Conservation (phyloP, 2,329 filamentous ascomycete species). For the Botryotinia globosa region DNA sequence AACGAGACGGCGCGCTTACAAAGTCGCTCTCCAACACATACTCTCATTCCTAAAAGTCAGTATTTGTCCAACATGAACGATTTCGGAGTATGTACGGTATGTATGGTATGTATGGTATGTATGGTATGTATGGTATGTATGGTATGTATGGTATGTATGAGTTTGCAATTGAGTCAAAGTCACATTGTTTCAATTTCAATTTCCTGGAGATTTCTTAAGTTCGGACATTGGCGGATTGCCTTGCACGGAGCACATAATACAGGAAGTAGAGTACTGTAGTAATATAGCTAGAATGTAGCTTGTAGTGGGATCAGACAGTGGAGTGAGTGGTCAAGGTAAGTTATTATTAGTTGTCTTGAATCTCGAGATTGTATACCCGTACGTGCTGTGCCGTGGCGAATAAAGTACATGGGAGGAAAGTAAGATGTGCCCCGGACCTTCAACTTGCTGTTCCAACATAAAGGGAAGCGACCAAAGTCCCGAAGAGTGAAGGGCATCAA, state of each 20-base stretch:
- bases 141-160: too few relatives aligned
- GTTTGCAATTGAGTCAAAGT: background rate
- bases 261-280: too few relatives aligned
- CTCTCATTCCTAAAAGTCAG: background rate
- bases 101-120: too few relatives aligned
- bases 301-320: background rate
- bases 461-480: background rate
- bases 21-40: background rate
- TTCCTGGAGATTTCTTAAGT: background rate
- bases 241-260: background rate
- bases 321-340: background rate
- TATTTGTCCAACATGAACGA: background rate
- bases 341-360: background rate
- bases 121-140: too few relatives aligned
- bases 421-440: background rate
- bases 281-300: background rate
- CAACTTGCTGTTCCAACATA: background rate
- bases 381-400: too few relatives aligned
- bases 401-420: background rate
- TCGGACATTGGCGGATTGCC: background rate
- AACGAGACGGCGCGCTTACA: too few relatives aligned
- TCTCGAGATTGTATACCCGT: too few relatives aligned
- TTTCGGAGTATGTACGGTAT: background rate
- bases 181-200: background rate
- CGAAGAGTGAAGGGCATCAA: background rate